These are phyloP conservation scores for Vitrella brassicaformis DNA, from an alignment of 73 alveolate species.

Conservation along the genomic window DNA sequence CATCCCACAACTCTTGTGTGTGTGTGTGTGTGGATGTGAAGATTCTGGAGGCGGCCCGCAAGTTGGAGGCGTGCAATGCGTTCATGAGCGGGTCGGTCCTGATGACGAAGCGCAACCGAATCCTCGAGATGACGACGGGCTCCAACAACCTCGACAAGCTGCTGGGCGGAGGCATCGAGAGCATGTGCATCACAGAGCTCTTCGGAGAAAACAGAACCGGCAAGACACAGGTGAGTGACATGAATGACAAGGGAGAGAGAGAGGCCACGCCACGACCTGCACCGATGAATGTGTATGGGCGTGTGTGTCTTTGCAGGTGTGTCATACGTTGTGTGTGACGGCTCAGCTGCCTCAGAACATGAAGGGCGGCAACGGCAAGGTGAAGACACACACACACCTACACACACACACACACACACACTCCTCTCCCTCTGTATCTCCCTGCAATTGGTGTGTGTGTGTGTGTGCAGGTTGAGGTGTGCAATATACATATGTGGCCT, in stretches of 20 bases:
- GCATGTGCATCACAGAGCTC: constrained; percentile 78
- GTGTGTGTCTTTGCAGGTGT: no score
- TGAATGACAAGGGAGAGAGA: no score
- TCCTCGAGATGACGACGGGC: constrained; percentile 65
- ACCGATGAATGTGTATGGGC: no score
- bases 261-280: no score
- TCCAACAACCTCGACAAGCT: constrained; percentile 43
- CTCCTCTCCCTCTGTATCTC: no score
- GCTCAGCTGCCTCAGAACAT: constrained; percentile 69
- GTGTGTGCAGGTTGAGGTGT: no score
- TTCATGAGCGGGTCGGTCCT: constrained; percentile 52
- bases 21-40: no score
- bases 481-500: no score
- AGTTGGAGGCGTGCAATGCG: constrained; percentile 51
- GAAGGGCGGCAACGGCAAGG: constrained; percentile 78
- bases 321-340: constrained; percentile 78
- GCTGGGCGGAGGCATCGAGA: constrained; percentile 82
- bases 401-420: no score
- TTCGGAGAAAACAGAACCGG: constrained; percentile 71
- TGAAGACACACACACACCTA: no score
- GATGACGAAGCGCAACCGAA: constrained; percentile 53
- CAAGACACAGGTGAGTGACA: constrained; percentile 81
- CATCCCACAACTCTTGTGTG: no score
- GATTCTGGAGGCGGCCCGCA: constrained; percentile 62
- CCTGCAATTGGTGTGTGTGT: no score